Percentiles rank a stretch among this genome's conserved stretches.
Evolutionary conservation across 1,139 yeast species (phyloP).

Genomic region (Suhomyces anneliseae): DNA sequence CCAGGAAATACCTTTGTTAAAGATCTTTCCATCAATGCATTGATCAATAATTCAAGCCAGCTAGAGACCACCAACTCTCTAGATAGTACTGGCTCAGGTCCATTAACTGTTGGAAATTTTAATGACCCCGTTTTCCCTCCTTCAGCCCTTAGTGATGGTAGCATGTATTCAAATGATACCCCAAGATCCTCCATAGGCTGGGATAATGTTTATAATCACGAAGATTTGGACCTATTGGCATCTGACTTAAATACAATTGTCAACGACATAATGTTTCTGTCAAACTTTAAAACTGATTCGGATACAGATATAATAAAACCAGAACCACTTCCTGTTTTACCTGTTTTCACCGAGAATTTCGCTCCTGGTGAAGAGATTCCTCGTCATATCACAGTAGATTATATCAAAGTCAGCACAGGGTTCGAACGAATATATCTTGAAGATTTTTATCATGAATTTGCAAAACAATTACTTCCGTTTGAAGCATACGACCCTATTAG

Average conservation of each 20-base stretch:
- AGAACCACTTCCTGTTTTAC: not conserved
- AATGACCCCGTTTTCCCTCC: not conserved
- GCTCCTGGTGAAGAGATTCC: conserved; percentile 19
- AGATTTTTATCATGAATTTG: conserved; percentile 59
- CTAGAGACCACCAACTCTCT: not conserved
- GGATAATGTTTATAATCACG: conserved; percentile 24
- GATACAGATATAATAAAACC: not conserved
- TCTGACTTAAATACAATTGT: conserved; percentile 46
- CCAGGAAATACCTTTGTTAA: not conserved
- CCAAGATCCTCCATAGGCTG: conserved; percentile 7
- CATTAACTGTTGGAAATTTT: not conserved
- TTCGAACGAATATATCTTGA: conserved; percentile 53
- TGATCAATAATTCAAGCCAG: not conserved
- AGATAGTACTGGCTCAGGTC: not conserved
- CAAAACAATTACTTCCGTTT: conserved; percentile 64
- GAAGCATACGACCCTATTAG: conserved; percentile 43
- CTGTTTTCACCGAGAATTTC: not conserved
- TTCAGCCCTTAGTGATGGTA: not conserved
- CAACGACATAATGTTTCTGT: conserved; percentile 38
- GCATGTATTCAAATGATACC: conserved; percentile 3
- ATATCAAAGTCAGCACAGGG: conserved; percentile 36
- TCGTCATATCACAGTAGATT: conserved; percentile 33
- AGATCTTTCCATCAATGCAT: not conserved
- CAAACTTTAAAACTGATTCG: conserved; percentile 20
- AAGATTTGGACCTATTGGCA: conserved; percentile 41